These are phyloP conservation scores for Torulaspora globosa DNA, from an alignment of 1,139 yeast species.

Conservation along the genomic window DNA sequence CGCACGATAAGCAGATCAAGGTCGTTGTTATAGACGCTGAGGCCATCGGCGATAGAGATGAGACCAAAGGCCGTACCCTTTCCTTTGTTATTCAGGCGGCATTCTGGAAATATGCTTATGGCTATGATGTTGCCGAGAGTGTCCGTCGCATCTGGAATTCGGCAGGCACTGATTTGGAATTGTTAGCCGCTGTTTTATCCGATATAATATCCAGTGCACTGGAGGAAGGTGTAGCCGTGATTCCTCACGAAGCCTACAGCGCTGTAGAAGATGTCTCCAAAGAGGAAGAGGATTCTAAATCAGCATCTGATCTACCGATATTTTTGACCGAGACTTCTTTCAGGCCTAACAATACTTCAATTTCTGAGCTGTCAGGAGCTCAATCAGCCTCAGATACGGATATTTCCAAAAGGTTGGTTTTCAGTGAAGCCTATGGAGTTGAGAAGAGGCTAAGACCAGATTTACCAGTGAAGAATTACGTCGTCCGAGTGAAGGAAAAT, in stretches of 20 bases:
- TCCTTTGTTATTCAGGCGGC: constrained; percentile 74
- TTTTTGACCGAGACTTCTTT: constrained; percentile 60
- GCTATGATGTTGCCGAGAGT: constrained; percentile 55
- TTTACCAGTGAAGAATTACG: constrained; percentile 76
- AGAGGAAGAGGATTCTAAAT: constrained; percentile 27
- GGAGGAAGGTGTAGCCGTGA: constrained; percentile 47
- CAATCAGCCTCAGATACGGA: constrained; percentile 49
- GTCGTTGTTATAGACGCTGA: constrained; percentile 56
- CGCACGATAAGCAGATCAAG: constrained; percentile 51
- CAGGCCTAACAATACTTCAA: constrained; percentile 51
- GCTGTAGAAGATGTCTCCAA: constrained; percentile 37
- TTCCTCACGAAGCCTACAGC: constrained; percentile 38
- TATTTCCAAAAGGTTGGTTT: constrained; percentile 66
- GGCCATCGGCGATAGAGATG: constrained; percentile 55
- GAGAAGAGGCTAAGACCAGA: constrained; percentile 74
- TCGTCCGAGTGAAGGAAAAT: constrained; percentile 88
- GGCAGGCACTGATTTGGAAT: constrained; percentile 76
- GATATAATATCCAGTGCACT: constrained; percentile 56
- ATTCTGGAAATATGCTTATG: constrained; percentile 68
- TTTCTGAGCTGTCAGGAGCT: constrained; percentile 34
- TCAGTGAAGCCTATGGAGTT: constrained; percentile 72
- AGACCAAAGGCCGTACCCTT: constrained; percentile 72
- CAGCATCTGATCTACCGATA: constrained; percentile 40
- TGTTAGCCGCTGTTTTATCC: constrained; percentile 77
- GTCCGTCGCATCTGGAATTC: constrained; percentile 79